A percentile compares a stretch with the other conserved stretches of the same genome.
Evolutionary conservation across 1,139 yeast genomes (phyloP).

Genomic region (Nadsonia starkeyi-henricii): DNA sequence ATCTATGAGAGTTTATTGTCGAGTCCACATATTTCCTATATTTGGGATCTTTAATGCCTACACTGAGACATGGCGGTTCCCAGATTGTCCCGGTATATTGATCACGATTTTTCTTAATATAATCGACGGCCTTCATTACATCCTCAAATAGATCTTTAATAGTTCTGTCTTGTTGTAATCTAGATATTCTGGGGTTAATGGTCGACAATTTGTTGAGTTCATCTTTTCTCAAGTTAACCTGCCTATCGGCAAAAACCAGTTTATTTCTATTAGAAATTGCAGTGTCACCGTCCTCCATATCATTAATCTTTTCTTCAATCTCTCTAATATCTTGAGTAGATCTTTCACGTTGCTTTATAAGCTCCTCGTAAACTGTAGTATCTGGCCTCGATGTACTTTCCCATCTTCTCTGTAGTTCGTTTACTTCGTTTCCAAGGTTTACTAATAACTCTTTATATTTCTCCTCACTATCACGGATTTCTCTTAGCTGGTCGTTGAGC

Average conservation of each 20-base stretch:
- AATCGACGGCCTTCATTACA: constrained; percentile 26
- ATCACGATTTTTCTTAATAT: constrained; percentile 25
- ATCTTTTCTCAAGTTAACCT: not conserved
- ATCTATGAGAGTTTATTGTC: constrained; percentile 38
- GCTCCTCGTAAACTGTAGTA: not conserved
- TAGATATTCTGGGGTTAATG: not conserved
- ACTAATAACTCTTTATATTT: constrained; percentile 3
- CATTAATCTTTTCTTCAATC: not conserved
- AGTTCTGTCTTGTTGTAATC: not conserved
- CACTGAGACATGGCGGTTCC: constrained; percentile 67
- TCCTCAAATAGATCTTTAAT: constrained; percentile 10
- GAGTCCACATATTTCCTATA: constrained; percentile 42
- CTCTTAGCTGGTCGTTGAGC: constrained; percentile 9
- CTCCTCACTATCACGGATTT: constrained; percentile 8
- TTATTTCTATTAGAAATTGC: not conserved
- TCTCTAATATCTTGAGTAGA: not conserved
- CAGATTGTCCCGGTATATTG: constrained; percentile 32
- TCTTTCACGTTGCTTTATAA: not conserved
- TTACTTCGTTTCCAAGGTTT: constrained; percentile 2
- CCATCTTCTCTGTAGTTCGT: constrained; percentile 1
- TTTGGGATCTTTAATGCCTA: constrained; percentile 36
- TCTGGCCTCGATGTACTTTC: constrained; percentile 1
- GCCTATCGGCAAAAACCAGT: not conserved
- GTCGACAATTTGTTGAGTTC: not conserved
- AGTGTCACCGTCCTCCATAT: constrained; percentile 1